Evolutionary conservation across 1,139 yeast species (phyloP).

Genomic region (Diutina mesorugosa): DNA sequence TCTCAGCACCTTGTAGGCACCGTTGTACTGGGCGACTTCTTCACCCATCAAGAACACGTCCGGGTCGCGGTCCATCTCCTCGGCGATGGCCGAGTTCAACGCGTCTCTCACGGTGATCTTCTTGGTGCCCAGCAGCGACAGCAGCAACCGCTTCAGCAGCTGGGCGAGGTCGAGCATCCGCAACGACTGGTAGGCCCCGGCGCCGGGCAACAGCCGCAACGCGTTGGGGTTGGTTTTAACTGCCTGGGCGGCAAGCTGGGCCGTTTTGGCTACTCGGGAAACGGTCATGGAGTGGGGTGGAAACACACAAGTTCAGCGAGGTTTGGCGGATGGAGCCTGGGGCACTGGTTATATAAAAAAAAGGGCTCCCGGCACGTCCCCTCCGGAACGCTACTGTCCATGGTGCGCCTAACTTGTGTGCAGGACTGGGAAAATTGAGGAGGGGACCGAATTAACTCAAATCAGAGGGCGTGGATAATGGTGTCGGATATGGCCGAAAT

Average conservation of each 20-base stretch:
- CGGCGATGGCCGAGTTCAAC: conserved; percentile 86
- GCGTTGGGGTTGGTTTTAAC: not conserved
- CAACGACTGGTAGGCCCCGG: conserved; percentile 5
- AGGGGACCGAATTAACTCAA: not conserved
- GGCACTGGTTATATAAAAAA: not conserved
- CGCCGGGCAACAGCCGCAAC: not conserved
- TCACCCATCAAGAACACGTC: conserved; percentile 95
- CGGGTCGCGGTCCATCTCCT: conserved; percentile 93
- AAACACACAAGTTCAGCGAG: not conserved
- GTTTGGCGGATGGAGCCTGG: not conserved
- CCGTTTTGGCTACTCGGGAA: not conserved
- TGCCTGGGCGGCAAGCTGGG: not conserved
- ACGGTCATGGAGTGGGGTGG: not conserved
- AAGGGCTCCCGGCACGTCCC: not conserved
- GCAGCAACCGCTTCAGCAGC: conserved; percentile 31
- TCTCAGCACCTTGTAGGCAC: conserved; percentile 95
- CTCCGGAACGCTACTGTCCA: not conserved
- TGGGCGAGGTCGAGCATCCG: conserved; percentile 13
- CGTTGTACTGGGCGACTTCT: conserved; percentile 98
- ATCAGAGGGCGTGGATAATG: too few species aligned
- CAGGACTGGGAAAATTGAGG: not conserved
- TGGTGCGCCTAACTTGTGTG: not conserved
- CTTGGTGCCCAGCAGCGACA: conserved; percentile 40
- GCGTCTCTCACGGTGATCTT: conserved; percentile 95
- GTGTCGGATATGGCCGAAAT: too few species aligned